Base-by-base conservation (phyloP, 2,329 filamentous ascomycete genomes). In the Teratosphaeria zuluensis region DNA sequence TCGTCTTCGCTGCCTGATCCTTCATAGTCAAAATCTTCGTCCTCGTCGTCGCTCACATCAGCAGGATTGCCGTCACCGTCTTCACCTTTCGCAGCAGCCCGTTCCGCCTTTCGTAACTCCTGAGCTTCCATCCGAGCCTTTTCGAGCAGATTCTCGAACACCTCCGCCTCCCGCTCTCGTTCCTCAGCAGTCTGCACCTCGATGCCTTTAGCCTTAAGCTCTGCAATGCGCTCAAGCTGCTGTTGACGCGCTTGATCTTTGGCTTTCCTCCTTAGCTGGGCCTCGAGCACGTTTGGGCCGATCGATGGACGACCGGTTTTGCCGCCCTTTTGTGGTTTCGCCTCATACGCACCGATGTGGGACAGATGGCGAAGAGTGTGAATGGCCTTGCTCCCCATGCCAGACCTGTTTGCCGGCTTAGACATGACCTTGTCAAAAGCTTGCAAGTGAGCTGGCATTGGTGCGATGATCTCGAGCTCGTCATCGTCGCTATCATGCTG, bases 71-170 rank as follows among this genome's bases (percentile, higher is more conserved):
- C 75, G 56, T 84, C 81, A 68, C 85, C 84, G 4, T 52, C 75
- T 57, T 84, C 81, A 68, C 85, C 84, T 75, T 89, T 92, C 0
- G 84, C 84, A 52, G 84, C 85, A 31, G 83, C 86, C 63, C 85
- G 85, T 74, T 99, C 94, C 54, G 84, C 79, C 66, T 87, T 84
- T 73, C 86, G 87, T 55, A 97, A 85, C 64, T 88, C 85, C 52
- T 88, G 83, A 1, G 87, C 92, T 70, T 97, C 90, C 61, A 85
- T 80, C 59, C 91, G 82, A 21, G 92, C 92, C 67, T 87, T 91
- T 54, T 92, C 87, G 30, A 97, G 83, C 61, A 97, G 82, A 68
- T 96, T 88, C 66, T 97, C 94, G 12, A 96, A 84, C 60, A 92
- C 85, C 59, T 88, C 85, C 72, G 90, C 84, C 70, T 95, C 88